Conservation (phyloP, 169 alveolate species). For the Perkinsus olseni region DNA sequence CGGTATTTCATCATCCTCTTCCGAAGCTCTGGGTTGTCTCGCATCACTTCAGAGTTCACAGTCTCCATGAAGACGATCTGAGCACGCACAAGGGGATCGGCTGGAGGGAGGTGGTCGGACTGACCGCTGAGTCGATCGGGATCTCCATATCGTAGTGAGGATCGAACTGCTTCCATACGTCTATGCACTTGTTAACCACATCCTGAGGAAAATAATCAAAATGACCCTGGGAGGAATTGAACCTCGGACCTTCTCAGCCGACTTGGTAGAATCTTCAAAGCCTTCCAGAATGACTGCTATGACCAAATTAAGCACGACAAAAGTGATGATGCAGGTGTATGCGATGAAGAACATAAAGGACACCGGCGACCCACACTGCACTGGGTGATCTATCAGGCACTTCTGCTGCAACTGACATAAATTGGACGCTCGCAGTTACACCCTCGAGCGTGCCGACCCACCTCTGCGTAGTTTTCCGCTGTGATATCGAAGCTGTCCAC, state of each 20-base stretch:
- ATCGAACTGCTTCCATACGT: slow-evolving; percentile 5
- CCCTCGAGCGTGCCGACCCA: not conserved
- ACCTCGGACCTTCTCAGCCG: not conserved
- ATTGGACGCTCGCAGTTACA: not conserved
- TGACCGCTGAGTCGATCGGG: not conserved
- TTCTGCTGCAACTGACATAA: not conserved
- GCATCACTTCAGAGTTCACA: not conserved
- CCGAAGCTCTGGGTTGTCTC: not conserved
- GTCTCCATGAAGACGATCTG: not conserved
- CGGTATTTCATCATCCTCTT: not conserved
- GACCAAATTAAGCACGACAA: slow-evolving; percentile 21
- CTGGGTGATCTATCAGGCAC: slow-evolving; percentile 10
- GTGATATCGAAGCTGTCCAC: slow-evolving; percentile 19
- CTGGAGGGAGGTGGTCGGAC: not conserved
- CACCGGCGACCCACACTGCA: slow-evolving; percentile 21
- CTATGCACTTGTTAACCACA: not conserved
- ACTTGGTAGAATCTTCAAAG: slow-evolving; percentile 18
- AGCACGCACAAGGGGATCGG: not conserved
- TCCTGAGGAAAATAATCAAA: not conserved
- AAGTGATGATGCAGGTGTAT: slow-evolving; percentile 12
- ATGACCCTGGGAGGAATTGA: not conserved
- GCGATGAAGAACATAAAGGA: slow-evolving; percentile 12
- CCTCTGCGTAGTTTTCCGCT: not conserved
- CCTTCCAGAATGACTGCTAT: slow-evolving; percentile 32
- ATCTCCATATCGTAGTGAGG: not conserved